Evolutionary conservation across 1,139 yeast genomes (phyloP).

Genomic region (Candida tetrigidarum): DNA sequence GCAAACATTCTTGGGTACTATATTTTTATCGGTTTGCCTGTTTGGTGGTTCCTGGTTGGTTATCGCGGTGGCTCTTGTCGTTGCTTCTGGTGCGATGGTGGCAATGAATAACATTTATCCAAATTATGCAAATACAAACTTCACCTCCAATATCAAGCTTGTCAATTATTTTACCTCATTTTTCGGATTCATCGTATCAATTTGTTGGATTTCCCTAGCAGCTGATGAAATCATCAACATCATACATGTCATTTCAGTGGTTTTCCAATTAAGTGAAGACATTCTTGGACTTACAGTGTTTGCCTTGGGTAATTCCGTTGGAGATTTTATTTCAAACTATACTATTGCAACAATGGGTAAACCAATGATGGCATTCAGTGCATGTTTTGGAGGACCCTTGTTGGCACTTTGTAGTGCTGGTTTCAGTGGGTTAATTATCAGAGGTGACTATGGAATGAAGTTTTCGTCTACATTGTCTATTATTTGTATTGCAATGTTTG

Average conservation of each 20-base stretch:
- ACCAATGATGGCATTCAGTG: slow-evolving; percentile 92
- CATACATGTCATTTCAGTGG: slow-evolving; percentile 63
- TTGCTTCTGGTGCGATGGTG: slow-evolving; percentile 15
- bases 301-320: slow-evolving; percentile 91
- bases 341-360: slow-evolving; percentile 87
- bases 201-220: slow-evolving; percentile 74
- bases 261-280: slow-evolving; percentile 73
- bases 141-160: slow-evolving; percentile 12
- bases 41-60: slow-evolving; percentile 3
- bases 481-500: slow-evolving; percentile 55
- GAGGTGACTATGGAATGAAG: slow-evolving; percentile 15
- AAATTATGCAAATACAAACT: background rate
- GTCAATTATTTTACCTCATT: slow-evolving; percentile 43
- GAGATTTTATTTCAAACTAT: slow-evolving; percentile 84
- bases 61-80: slow-evolving; percentile 16
- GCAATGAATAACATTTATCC: slow-evolving; percentile 15
- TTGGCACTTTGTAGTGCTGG: slow-evolving; percentile 51
- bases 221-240: slow-evolving; percentile 79
- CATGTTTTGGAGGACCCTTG: slow-evolving; percentile 94
- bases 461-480: slow-evolving; percentile 39
- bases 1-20: slow-evolving; percentile 24
- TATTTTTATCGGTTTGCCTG: slow-evolving; percentile 20
- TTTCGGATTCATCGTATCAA: slow-evolving; percentile 68
- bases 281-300: slow-evolving; percentile 83
- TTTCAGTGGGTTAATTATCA: slow-evolving; percentile 61